Evolutionary conservation across 2,329 filamentous ascomycete genomes (phyloP).

Genomic region (Penicillium sp.): DNA sequence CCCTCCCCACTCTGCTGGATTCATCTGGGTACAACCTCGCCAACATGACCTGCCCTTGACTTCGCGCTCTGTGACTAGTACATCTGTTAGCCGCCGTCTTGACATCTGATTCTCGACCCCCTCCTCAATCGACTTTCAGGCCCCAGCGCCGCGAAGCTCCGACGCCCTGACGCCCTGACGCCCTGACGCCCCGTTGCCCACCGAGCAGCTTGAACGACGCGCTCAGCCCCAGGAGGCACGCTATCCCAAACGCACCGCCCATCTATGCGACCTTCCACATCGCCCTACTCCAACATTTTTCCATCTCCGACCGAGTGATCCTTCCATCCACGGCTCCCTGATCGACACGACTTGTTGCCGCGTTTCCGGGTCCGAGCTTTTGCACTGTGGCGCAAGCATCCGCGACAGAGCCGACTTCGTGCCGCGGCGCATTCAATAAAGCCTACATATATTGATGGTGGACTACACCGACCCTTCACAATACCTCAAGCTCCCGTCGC

Average conservation of each 20-base stretch:
- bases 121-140: too few species aligned
- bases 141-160: too few species aligned
- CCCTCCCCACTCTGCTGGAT: not conserved
- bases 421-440: conserved; percentile 5
- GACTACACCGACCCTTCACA: conserved; percentile 6
- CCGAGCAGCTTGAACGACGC: not conserved
- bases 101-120: too few species aligned
- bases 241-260: not conserved
- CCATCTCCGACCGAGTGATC: not conserved
- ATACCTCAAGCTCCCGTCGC: conserved; percentile 17
- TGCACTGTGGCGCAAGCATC: conserved; percentile 18
- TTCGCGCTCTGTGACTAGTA: not conserved
- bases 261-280: conserved; percentile 10
- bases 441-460: conserved; percentile 29
- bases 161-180: not conserved
- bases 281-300: not conserved
- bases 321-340: not conserved
- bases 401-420: conserved; percentile 12
- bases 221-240: conserved; percentile 1
- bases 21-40: not conserved
- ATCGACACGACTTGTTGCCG: conserved; percentile 3
- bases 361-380: conserved; percentile 14
- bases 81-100: too few species aligned
- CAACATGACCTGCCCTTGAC: not conserved
- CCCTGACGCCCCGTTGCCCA: not conserved